Evolutionary conservation across 2,329 filamentous ascomycete genomes (phyloP).

Genomic region (Colletotrichum kahawae): DNA sequence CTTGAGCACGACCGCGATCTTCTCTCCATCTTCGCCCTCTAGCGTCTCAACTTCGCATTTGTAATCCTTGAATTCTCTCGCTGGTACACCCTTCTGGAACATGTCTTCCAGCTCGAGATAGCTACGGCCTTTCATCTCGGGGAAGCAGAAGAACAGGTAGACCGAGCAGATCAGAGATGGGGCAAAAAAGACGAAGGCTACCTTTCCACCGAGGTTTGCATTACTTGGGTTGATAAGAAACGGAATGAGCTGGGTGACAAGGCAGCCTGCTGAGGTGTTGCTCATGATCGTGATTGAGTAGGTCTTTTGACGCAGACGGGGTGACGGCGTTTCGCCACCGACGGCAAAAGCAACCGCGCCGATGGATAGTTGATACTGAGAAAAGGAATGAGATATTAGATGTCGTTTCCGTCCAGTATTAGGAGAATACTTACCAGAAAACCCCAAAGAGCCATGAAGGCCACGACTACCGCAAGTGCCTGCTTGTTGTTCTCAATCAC

Average conservation of each 20-base stretch:
- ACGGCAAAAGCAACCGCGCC: slow-evolving; percentile 4
- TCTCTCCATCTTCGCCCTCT: background rate
- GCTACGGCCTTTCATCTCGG: slow-evolving; percentile 30
- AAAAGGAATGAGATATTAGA: no score
- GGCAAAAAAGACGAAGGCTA: slow-evolving; percentile 42
- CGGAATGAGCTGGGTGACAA: slow-evolving; percentile 24
- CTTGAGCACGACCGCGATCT: background rate
- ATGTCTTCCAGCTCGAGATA: slow-evolving; percentile 28
- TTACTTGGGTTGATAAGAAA: slow-evolving; percentile 31
- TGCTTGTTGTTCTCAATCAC: background rate
- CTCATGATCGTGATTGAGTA: slow-evolving; percentile 14
- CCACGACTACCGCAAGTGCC: background rate
- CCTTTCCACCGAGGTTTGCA: slow-evolving; percentile 42
- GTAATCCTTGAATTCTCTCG: background rate
- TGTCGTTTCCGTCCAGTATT: no score
- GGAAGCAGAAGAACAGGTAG: slow-evolving; percentile 37
- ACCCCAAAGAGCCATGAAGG: slow-evolving; percentile 10
- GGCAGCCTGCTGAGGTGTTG: background rate
- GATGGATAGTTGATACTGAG: slow-evolving; percentile 6
- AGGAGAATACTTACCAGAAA: background rate
- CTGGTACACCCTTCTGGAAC: slow-evolving; percentile 10
- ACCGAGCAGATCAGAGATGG: slow-evolving; percentile 28
- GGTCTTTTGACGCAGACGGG: slow-evolving; percentile 10
- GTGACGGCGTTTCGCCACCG: background rate
- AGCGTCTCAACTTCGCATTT: background rate